Conservation (phyloP, 2,329 filamentous ascomycete genomes). For the Clarireedia monteithiana region DNA sequence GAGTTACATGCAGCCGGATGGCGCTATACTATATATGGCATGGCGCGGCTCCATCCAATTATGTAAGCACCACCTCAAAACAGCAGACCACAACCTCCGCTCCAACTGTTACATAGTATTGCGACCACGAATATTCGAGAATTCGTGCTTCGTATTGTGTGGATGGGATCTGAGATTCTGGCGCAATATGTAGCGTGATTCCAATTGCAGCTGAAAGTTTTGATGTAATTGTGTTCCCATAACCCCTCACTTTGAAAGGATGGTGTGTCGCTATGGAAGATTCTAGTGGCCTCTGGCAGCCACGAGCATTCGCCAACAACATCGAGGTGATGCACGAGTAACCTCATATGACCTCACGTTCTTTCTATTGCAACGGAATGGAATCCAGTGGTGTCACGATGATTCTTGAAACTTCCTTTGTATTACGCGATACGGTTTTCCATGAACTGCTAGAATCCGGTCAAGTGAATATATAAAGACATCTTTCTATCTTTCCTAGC, state of each 20-base stretch:
- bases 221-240: neutral
- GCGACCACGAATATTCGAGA: too few relatives aligned
- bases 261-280: neutral
- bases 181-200: too few relatives aligned
- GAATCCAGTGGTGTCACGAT: neutral
- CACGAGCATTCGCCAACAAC: neutral
- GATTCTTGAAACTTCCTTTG: neutral
- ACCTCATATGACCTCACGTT: neutral
- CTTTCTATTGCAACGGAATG: neutral
- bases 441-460: constrained; percentile 4
- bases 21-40: too few relatives aligned
- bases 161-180: too few relatives aligned
- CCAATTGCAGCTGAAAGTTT: neutral
- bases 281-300: neutral
- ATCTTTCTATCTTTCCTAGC: neutral
- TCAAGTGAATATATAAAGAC: constrained; percentile 7
- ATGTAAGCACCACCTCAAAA: neutral
- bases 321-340: neutral
- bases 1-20: too few relatives aligned
- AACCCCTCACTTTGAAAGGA: neutral
- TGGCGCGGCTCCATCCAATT: neutral
- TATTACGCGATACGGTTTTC: neutral
- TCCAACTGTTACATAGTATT: neutral
- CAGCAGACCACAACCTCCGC: neutral
- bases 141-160: too few relatives aligned